Evolutionary conservation across 192 early-diverging fungal genomes (phyloP), one percentile per base, ranked within the genome.

Genomic region (Allomyces javanicus): DNA sequence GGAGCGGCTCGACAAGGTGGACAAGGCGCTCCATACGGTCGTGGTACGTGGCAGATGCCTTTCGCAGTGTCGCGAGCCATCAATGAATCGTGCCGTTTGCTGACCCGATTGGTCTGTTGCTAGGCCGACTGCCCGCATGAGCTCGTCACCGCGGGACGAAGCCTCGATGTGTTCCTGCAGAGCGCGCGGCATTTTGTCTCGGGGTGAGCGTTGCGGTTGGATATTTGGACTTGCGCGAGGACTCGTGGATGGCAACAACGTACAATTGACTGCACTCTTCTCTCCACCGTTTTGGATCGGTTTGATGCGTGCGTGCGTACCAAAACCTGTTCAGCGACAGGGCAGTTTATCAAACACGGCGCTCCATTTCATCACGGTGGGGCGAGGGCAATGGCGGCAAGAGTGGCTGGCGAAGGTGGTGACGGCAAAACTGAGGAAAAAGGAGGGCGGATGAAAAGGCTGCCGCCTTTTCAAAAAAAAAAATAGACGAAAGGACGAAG

Each of bases 1-100:
- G 63, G 70, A 73, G 45, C 67, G 74, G 24, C 61, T 79, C 25
- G 58, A 66, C 43, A 72, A 68, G 40, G 73, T 82, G 24, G 71
- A 75, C 11, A 68, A 67, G 25, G 72, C 80, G 22, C 44, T 82
- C 1, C 43, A 65, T 40, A 71, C 55, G 27, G 61, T 79, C 3
- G 66, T 65, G 72, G 75, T 80, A 24, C 50, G 50, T 58, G 50
- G 2, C 12, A 21, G 17, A 21, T 21, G 50, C 1, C 1, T 10
- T 17, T 50, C 50, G 17, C 17, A 9, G 50, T 21, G 33, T 40
- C 33, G 5, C 50, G 2, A 21, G 6, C 50, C 50, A 21, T 0
- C 2, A 58, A 11, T 44, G 44, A 11, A 58, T 58, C 9, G 33
- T 9, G 33, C 7, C 33, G 7, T 9, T 40, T 9, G 7, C 33